Evolutionary conservation across 2,329 filamentous ascomycete genomes (phyloP).

Genomic region (Chrysoporthe puriensis): DNA sequence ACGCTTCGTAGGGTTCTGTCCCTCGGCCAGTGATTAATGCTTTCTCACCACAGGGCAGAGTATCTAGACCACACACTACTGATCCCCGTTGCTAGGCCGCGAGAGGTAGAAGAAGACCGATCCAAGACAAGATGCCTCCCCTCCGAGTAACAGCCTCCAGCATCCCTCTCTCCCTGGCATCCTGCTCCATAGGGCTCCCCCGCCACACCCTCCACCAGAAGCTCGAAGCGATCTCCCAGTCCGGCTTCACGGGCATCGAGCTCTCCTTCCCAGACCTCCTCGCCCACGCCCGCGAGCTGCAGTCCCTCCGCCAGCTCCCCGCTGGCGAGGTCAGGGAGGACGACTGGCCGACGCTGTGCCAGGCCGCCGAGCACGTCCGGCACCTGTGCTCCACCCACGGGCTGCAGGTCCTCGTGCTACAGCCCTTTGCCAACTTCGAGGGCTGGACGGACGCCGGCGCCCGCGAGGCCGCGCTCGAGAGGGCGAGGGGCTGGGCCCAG

Average conservation of each 20-base stretch:
- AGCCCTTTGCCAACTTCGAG: constrained; percentile 78
- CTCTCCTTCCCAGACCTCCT: constrained; percentile 75
- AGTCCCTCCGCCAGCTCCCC: constrained; percentile 37
- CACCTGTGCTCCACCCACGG: constrained; percentile 56
- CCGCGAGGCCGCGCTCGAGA: constrained; percentile 63
- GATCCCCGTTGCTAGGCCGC: not conserved
- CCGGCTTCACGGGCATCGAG: constrained; percentile 72
- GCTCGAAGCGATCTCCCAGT: constrained; percentile 63
- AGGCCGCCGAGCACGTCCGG: constrained; percentile 58
- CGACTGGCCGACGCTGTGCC: constrained; percentile 62
- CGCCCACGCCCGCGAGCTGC: constrained; percentile 56
- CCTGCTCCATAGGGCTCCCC: constrained; percentile 52
- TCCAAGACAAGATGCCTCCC: not conserved
- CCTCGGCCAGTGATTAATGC: too few relatives aligned
- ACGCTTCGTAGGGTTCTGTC: too few relatives aligned
- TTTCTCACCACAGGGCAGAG: not conserved
- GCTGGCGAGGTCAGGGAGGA: constrained; percentile 53
- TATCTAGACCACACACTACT: not conserved
- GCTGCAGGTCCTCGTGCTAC: constrained; percentile 70
- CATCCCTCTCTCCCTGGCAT: constrained; percentile 57
- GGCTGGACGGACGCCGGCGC: constrained; percentile 68
- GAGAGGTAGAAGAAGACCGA: not conserved
- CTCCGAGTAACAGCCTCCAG: constrained; percentile 16
- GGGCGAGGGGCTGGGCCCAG: constrained; percentile 68
- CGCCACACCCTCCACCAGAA: constrained; percentile 60